Conservation (phyloP, 1,284 basidiomycete species). For the Malassezia dermatis region DNA sequence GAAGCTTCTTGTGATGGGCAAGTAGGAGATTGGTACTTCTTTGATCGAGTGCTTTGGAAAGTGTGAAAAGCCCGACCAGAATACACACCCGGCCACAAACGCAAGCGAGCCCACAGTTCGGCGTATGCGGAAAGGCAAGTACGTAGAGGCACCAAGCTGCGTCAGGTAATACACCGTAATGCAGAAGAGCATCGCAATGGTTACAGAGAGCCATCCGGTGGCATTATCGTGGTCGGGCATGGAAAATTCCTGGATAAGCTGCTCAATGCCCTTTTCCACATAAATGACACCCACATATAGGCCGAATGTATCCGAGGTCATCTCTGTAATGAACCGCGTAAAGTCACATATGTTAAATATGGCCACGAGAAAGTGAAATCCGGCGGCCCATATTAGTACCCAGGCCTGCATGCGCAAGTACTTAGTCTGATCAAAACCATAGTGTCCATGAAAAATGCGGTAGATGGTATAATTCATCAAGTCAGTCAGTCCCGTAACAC, state of each 20-base stretch:
- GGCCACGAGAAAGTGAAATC: constrained; percentile 79
- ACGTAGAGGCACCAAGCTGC: constrained; percentile 32
- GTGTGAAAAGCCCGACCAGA: constrained; percentile 51
- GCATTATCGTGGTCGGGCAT: constrained; percentile 37
- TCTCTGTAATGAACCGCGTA: constrained; percentile 53
- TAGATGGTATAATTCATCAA: constrained; percentile 46
- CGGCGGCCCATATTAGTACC: constrained; percentile 87
- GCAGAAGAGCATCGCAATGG: constrained; percentile 50
- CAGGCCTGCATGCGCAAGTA: constrained; percentile 52
- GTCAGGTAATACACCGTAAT: constrained; percentile 48
- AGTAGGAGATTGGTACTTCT: constrained; percentile 30
- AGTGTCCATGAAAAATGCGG: constrained; percentile 39
- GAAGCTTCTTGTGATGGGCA: constrained; percentile 45
- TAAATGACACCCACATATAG: constrained; percentile 52
- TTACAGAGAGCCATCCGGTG: constrained; percentile 50
- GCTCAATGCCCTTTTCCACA: constrained; percentile 51
- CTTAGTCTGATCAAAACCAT: constrained; percentile 28
- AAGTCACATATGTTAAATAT: constrained; percentile 58
- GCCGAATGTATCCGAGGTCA: constrained; percentile 87
- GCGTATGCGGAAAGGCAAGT: constrained; percentile 47
- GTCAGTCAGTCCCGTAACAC: constrained; percentile 66
- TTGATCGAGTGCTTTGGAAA: constrained; percentile 39
- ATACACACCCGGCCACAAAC: constrained; percentile 48
- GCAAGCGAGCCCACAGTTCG: constrained; percentile 48
- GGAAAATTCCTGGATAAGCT: constrained; percentile 48